Conservation (phyloP, 2,329 filamentous ascomycete species). For the Metarhizium rileyi region DNA sequence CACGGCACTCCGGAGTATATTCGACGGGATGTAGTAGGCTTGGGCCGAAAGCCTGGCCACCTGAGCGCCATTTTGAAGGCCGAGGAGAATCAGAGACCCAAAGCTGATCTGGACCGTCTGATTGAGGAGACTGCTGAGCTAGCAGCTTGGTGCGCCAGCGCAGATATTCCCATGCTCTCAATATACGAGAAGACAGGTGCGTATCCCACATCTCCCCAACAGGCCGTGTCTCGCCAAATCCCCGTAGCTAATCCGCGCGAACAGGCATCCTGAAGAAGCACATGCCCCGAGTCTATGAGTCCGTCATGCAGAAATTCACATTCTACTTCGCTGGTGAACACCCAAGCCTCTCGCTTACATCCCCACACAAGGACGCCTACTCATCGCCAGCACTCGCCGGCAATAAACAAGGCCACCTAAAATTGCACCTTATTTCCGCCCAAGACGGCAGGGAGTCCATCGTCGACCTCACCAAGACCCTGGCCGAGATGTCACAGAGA, state of each 20-base stretch:
- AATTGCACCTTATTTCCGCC: conserved; percentile 70
- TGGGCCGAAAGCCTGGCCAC: conserved; percentile 71
- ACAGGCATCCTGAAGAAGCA: conserved; percentile 84
- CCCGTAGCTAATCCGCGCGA: conserved; percentile 10
- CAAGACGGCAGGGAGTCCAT: conserved; percentile 89
- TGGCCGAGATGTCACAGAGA: conserved; percentile 90
- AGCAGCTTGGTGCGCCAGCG: conserved; percentile 84
- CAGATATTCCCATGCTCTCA: conserved; percentile 77
- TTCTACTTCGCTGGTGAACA: conserved; percentile 76
- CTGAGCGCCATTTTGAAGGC: conserved; percentile 76
- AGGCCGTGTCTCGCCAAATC: background rate
- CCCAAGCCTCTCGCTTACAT: conserved; percentile 53
- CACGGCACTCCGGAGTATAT: conserved; percentile 93
- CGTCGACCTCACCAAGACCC: conserved; percentile 88
- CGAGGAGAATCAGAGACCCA: conserved; percentile 57
- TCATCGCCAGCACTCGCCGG: conserved; percentile 18
- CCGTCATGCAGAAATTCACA: conserved; percentile 68
- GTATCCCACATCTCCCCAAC: conserved; percentile 14
- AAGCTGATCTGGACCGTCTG: conserved; percentile 69
- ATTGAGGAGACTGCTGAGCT: conserved; percentile 89
- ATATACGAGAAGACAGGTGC: conserved; percentile 87
- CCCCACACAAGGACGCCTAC: conserved; percentile 31
- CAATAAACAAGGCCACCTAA: conserved; percentile 32
- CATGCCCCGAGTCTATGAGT: conserved; percentile 73
- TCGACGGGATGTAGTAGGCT: conserved; percentile 67